phyloP scores from a whole-genome alignment of 305 asterid genomes.

The Fraxinus nigra region DNA sequence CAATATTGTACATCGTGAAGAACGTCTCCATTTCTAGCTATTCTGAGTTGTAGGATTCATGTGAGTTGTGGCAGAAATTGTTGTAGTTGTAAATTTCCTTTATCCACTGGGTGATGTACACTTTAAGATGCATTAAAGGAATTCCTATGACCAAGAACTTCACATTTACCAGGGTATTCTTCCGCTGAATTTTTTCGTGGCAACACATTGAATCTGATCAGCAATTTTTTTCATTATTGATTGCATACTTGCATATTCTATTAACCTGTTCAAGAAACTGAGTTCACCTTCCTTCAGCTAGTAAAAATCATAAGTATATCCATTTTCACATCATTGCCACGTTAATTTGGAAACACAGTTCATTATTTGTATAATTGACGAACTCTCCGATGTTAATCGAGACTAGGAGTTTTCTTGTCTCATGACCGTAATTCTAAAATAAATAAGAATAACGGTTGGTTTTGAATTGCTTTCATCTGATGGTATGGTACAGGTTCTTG shows the following conservation, averaged over 20 bases:
- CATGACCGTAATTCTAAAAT: not conserved
- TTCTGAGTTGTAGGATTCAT: not conserved
- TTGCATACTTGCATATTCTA: not conserved
- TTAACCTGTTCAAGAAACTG: not conserved
- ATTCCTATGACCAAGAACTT: not conserved
- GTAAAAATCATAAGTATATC: not conserved
- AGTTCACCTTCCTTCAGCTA: not conserved
- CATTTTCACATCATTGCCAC: not conserved
- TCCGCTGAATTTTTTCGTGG: not conserved
- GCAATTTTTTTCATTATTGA: not conserved
- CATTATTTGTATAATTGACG: not conserved
- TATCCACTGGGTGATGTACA: not conserved
- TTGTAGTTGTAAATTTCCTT: not conserved
- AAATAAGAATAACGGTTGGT: not conserved
- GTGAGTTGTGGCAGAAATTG: not conserved
- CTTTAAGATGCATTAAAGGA: not conserved
- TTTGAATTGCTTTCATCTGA: not conserved
- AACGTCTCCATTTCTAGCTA: not conserved
- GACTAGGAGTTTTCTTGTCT: not conserved
- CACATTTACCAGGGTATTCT: not conserved
- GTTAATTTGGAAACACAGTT: not conserved
- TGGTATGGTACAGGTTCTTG: constrained; percentile 56
- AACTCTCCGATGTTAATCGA: not conserved
- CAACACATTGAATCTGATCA: not conserved
- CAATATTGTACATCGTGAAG: not conserved